Base-by-base conservation (phyloP, 164 flowering plant species). In the Nymphaea colorata region DNA sequence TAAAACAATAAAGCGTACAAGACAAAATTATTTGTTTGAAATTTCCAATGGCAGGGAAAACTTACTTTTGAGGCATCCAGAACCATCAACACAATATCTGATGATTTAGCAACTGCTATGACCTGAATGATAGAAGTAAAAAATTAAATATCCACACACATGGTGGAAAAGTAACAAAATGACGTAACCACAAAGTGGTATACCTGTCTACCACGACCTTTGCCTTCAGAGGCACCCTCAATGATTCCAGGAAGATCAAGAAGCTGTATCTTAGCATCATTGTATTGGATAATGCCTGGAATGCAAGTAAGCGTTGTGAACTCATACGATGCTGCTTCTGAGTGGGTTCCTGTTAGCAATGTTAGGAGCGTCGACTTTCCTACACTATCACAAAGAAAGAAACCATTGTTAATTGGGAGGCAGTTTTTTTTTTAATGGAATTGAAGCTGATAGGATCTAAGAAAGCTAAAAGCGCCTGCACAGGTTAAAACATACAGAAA, bases 171-270 rank as follows among this genome's bases (percentile, higher is more conserved):
- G 12, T 47, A 47, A 47, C 55, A 47, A 12, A 47, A 47, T 47
- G 3, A 47, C 7, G 11, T 47, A 6, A 12, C 7, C 12, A 47
- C 3, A 17, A 61, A 61, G 6, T 61, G 41, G 6, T 61, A 67
- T 80, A 95, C 99, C 99, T 95, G 98, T 74, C 99, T 87, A 65
- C 99, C 99, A 79, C 98, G 99, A 41, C 99, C 99, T 77, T 92
- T 95, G 60, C 98, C 99, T 80, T 95, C 98, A 67, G 98, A 90
- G 74, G 99, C 99, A 83, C 98, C 99, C 82, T 92, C 98, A 74
- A 95, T 95, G 80, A 95, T 95, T 80, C 99, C 99, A 82, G 99
- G 99, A 80, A 95, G 97, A 69, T 95, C 99, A 66, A 95, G 97
- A 73, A 95, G 79, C 74, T 95, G 99, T 74, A 92, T 95, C 79